Evolutionary conservation across 2,329 filamentous ascomycete species (phyloP).

Genomic region (Salinomyces thailandicus): DNA sequence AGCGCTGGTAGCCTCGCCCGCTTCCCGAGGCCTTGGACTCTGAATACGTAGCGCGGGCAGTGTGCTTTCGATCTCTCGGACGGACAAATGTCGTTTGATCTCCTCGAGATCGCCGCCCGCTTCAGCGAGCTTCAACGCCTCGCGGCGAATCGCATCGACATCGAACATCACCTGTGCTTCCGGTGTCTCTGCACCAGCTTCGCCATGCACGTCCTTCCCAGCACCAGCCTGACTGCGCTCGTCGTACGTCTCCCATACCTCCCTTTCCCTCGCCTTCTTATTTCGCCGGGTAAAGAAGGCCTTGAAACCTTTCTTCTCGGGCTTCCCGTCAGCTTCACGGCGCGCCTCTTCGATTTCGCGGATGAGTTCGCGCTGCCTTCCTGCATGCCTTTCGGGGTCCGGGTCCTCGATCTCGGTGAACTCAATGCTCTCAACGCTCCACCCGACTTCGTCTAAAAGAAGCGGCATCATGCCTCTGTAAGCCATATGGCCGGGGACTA

Average conservation of each 20-base stretch:
- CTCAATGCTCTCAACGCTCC: conserved; percentile 84
- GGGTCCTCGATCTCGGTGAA: conserved; percentile 96
- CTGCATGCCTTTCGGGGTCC: conserved; percentile 82
- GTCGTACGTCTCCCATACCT: conserved; percentile 91
- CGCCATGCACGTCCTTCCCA: conserved; percentile 22
- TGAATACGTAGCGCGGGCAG: conserved; percentile 76
- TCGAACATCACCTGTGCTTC: conserved; percentile 67
- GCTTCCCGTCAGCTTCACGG: conserved; percentile 72
- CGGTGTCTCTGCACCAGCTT: conserved; percentile 34
- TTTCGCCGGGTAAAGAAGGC: conserved; percentile 79
- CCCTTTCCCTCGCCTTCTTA: conserved; percentile 64
- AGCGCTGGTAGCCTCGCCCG: neutral
- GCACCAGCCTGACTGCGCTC: conserved; percentile 43
- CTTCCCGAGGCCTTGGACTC: neutral
- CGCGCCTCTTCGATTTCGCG: conserved; percentile 86
- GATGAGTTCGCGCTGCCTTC: conserved; percentile 84
- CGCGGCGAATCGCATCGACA: conserved; percentile 73
- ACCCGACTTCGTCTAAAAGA: conserved; percentile 77
- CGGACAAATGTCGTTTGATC: conserved; percentile 51
- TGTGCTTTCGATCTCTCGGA: conserved; percentile 67
- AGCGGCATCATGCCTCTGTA: conserved; percentile 88
- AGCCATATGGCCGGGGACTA: conserved; percentile 89
- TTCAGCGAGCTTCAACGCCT: conserved; percentile 61
- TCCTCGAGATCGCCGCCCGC: conserved; percentile 65
- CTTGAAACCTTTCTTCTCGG: conserved; percentile 56